Base-by-base conservation (phyloP, 805 yeast genomes). In the Candida pseudofarinosa region DNA sequence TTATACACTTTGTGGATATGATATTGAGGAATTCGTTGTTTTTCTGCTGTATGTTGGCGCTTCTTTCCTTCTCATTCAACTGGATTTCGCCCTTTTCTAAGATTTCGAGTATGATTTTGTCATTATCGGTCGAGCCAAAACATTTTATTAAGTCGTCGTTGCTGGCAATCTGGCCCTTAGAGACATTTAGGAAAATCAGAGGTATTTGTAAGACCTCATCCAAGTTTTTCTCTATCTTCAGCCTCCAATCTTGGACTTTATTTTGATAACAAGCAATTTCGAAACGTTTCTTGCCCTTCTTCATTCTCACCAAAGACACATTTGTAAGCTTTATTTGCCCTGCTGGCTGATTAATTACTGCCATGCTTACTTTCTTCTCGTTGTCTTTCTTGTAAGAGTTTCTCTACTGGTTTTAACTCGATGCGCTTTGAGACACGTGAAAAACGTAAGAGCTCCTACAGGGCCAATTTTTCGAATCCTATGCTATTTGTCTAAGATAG, bases 221-320 rank as follows among this genome's bases (percentile, higher is more conserved):
- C 6, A 93, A 62, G 59, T 93, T 97, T 52, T 88, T 91, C 58
- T 93, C 99, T 4, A 87, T 81, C 45, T 85, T 86, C 47, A 79
- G 76, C 53, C 97, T 74, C 80, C 89, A 93, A 62, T 93, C 99
- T 61, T 91, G 98, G 4, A 93, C 97, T 59, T 93, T 93, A 56
- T 93, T 93, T 58, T 88, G 96, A 62, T 93, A 93, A 58, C 99
- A 93, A 0, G 98, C 98, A 36, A 93, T 77, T 63, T 93, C 99
- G 54, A 89, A 93, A 50, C 97, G 72, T 63, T 88, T 87, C 59
- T 88, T 88, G 34, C 90, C 97, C 60, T 88, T 89, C 55, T 85
- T 86, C 80, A 93, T 81, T 37, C 93, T 76, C 37, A 93, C 97
- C 44, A 91, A 71, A 20, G 98, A 89, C 26, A 93, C 98, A 62